Evolutionary conservation across 768 basidiomycete genomes (phyloP).

Genomic region (Agrocybe praecox): DNA sequence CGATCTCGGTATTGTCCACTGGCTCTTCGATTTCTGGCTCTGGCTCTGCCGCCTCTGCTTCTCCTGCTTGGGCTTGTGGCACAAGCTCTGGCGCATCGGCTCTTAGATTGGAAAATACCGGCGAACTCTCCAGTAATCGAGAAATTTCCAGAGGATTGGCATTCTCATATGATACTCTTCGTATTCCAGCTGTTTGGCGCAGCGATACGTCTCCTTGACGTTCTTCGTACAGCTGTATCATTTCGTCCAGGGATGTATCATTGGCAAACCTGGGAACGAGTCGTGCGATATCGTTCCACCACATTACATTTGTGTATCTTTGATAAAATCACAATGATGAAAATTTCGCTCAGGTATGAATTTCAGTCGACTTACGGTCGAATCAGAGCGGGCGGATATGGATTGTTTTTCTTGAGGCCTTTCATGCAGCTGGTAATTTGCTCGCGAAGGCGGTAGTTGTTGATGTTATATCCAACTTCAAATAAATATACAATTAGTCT

Average conservation of each 20-base stretch:
- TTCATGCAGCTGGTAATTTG: slow-evolving; percentile 16
- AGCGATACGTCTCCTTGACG: slow-evolving; percentile 7
- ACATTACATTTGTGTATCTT: slow-evolving; percentile 15
- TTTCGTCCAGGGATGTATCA: slow-evolving; percentile 20
- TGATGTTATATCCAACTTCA: slow-evolving; percentile 32
- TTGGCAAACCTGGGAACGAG: slow-evolving; percentile 8
- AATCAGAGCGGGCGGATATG: not conserved
- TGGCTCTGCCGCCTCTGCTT: not conserved
- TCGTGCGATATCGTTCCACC: slow-evolving; percentile 13
- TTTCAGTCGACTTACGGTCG: slow-evolving; percentile 8
- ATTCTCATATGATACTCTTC: slow-evolving; percentile 20
- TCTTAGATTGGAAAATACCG: slow-evolving; percentile 13
- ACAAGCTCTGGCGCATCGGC: slow-evolving; percentile 21
- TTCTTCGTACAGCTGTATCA: slow-evolving; percentile 21
- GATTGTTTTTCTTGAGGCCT: slow-evolving; percentile 5
- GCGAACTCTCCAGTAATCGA: slow-evolving; percentile 8
- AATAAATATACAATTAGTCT: not conserved
- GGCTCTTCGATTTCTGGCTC: slow-evolving; percentile 21
- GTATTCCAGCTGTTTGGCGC: slow-evolving; percentile 7
- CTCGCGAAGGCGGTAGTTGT: slow-evolving; percentile 9
- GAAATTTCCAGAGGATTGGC: slow-evolving; percentile 12
- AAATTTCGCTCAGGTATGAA: too few species aligned
- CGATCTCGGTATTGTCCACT: slow-evolving; percentile 18
- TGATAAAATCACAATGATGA: not conserved
- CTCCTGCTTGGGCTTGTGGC: not conserved